Evolutionary conservation across 2,329 filamentous ascomycete genomes (phyloP), one percentile per base, ranked within the genome.

Genomic region (Colletotrichum karsti): DNA sequence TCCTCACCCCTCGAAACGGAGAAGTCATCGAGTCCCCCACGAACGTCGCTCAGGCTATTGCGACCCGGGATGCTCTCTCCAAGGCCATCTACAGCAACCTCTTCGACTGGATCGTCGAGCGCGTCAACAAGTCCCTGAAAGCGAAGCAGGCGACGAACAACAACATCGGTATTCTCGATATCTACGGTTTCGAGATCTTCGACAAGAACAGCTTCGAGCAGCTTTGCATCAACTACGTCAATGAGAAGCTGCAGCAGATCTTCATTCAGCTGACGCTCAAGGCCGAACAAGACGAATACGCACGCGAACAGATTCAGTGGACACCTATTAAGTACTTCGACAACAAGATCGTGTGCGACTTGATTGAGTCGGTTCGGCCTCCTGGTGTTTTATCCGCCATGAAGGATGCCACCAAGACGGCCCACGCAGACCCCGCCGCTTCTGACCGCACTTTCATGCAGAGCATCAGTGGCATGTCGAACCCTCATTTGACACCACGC

Each of bases 181-280:
- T 99, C 73, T 99, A 99, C 78, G 96, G 96, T 3, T 99, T 99
- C 76, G 96, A 99, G 78, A 99, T 99, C 73, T 99, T 99, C 73
- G 96, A 99, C 78, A 96, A 95, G 83, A 99, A 99, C 84, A 98
- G 93, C 72, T 99, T 99, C 75, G 96, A 99, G 79, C 96, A 99
- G 81, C 89, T 99, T 7, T 99, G 96, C 82, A 99, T 99, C 87
- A 99, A 99, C 84, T 99, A 98, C 77, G 97, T 98, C 77, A 99
- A 99, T 80, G 96, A 99, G 82, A 99, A 99, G 81, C 85, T 99
- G 65, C 96, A 99, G 81, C 96, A 99, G 77, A 98, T 99, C 75
- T 99, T 99, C 78, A 99, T 99, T 73, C 96, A 99, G 80, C 85
- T 99, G 74, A 99, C 96, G 0, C 82, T 99, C 70, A 97, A 97